Percentiles rank a stretch among this genome's conserved stretches.
Conservation (phyloP, 768 basidiomycete genomes). For the Ephemerocybe angulata region DNA sequence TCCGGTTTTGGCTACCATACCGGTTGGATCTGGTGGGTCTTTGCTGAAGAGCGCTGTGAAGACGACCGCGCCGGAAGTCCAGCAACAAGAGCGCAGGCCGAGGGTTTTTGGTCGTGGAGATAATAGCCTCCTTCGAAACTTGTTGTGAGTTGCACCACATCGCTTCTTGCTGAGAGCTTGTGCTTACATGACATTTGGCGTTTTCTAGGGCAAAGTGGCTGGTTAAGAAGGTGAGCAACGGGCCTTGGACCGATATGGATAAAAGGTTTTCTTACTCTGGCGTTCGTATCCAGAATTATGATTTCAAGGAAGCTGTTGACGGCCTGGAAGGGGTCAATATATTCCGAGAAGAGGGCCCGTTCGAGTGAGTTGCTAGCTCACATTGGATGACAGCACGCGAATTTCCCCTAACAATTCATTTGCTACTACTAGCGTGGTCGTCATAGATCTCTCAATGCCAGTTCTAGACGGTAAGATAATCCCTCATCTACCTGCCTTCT, state of each 20-base stretch:
- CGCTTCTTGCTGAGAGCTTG: not conserved
- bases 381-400: not conserved
- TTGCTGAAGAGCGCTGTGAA: slow-evolving; percentile 66
- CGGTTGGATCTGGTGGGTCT: slow-evolving; percentile 58
- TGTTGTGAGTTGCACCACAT: slow-evolving; percentile 55
- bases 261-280: not conserved
- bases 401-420: not conserved
- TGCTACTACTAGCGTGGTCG: slow-evolving; percentile 56
- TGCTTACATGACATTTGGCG: not conserved
- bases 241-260: slow-evolving; percentile 15
- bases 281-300: slow-evolving; percentile 49
- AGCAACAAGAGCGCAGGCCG: slow-evolving; percentile 40
- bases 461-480: slow-evolving; percentile 69
- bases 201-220: slow-evolving; percentile 60
- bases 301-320: slow-evolving; percentile 76
- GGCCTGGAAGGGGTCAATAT: slow-evolving; percentile 80
- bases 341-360: slow-evolving; percentile 70
- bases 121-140: slow-evolving; percentile 76
- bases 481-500: not conserved
- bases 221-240: slow-evolving; percentile 44
- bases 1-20: slow-evolving; percentile 40
- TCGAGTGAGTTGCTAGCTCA: slow-evolving; percentile 63
- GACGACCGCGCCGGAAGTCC: slow-evolving; percentile 29
- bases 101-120: slow-evolving; percentile 87
- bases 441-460: slow-evolving; percentile 92